Conservation (phyloP, 148 eudicot species). For the Silene conica region DNA sequence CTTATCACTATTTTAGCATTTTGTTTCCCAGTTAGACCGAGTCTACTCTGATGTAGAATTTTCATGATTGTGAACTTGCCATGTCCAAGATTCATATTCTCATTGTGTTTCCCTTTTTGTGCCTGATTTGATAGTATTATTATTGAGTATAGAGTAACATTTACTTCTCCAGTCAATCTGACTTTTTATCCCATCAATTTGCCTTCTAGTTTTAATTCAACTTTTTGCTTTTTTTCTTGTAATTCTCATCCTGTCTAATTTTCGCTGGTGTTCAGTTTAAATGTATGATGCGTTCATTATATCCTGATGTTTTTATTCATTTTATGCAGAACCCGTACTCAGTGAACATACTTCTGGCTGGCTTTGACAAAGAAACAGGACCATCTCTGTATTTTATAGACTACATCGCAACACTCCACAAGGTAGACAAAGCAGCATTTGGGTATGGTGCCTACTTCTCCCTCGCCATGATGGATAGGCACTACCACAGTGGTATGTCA, state of each 20-base stretch:
- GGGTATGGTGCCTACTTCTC: constrained; percentile 87
- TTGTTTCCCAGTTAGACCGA: background rate
- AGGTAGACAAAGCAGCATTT: constrained; percentile 78
- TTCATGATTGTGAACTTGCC: background rate
- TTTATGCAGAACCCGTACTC: constrained; percentile 66
- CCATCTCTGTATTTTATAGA: constrained; percentile 82
- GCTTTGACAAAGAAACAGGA: constrained; percentile 74
- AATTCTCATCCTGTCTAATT: background rate
- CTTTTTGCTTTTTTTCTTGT: background rate
- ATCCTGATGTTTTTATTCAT: background rate
- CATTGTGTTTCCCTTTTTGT: background rate
- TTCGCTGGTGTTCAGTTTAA: background rate
- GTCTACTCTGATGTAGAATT: background rate
- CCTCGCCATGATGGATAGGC: constrained; percentile 86
- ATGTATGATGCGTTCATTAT: background rate
- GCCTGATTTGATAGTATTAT: background rate
- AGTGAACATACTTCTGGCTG: constrained; percentile 79
- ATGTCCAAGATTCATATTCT: background rate
- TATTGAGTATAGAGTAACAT: background rate
- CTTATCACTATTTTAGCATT: background rate
- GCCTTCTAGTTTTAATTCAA: background rate
- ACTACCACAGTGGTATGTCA: constrained; percentile 61
- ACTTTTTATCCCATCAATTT: background rate
- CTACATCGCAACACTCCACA: constrained; percentile 81
- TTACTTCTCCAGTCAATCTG: background rate